Conservation (phyloP, 202 grass and related monocot species). For the Carex arenaria region DNA sequence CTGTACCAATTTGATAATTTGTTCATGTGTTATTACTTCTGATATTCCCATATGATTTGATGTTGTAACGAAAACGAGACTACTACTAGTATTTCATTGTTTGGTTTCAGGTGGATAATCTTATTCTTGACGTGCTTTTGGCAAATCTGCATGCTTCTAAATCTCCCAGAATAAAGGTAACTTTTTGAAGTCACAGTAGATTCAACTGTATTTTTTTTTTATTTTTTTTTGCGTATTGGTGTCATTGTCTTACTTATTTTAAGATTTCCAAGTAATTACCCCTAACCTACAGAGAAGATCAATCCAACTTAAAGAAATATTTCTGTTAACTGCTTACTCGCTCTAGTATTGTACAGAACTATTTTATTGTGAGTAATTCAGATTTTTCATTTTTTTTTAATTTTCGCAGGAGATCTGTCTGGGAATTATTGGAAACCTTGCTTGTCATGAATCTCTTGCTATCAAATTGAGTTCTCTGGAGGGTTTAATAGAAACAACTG, state of each 20-base stretch:
- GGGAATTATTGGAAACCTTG: constrained; percentile 90
- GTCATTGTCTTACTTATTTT: background rate
- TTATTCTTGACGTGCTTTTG: constrained; percentile 86
- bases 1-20: background rate
- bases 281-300: background rate
- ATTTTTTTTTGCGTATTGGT: background rate
- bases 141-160: constrained; percentile 53
- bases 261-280: background rate
- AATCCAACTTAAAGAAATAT: background rate
- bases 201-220: background rate
- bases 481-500: constrained; percentile 60
- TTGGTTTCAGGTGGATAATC: constrained; percentile 62
- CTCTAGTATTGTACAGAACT: background rate
- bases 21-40: background rate
- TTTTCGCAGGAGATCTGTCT: constrained; percentile 81
- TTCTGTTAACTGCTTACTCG: background rate
- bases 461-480: constrained; percentile 48
- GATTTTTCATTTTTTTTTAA: constrained; percentile 21
- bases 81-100: constrained; percentile 13
- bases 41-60: constrained; percentile 1
- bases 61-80: constrained; percentile 15
- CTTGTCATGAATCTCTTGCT: constrained; percentile 67
- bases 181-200: background rate
- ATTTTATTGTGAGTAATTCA: background rate
- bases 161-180: constrained; percentile 70